These are phyloP conservation scores for Colletotrichum cuscutae DNA, from an alignment of 2,329 filamentous ascomycete genomes.

Conservation along the genomic window DNA sequence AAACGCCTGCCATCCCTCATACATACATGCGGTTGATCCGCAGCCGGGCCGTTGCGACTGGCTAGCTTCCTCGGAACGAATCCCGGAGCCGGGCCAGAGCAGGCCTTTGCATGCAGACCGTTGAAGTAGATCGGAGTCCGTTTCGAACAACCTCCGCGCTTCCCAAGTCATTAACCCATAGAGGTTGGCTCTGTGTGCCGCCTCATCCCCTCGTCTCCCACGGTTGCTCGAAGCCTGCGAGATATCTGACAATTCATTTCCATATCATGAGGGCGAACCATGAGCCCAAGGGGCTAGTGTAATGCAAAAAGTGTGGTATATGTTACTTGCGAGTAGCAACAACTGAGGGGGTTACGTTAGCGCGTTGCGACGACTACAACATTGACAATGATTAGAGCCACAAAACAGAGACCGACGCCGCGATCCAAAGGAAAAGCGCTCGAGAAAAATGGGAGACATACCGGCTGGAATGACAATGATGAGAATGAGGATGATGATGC, in stretches of 20 bases:
- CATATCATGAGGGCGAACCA: constrained; percentile 33
- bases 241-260: constrained; percentile 32
- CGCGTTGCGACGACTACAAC: constrained; percentile 49
- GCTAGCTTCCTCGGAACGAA: constrained; percentile 10
- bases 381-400: constrained; percentile 17
- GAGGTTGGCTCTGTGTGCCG: constrained; percentile 16
- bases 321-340: constrained; percentile 54
- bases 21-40: constrained; percentile 38
- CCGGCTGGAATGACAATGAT: constrained; percentile 95
- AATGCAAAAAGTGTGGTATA: constrained; percentile 35
- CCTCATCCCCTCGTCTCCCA: constrained; percentile 21
- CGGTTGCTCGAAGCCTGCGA: constrained; percentile 35
- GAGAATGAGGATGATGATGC: constrained; percentile 89
- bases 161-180: constrained; percentile 34
- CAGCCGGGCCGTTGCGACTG: constrained; percentile 30
- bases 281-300: constrained; percentile 38
- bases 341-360: constrained; percentile 47
- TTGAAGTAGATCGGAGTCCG: constrained; percentile 27
- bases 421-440: constrained; percentile 33
- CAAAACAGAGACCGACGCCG: constrained; percentile 3
- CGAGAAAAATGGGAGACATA: constrained; percentile 58
- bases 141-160: constrained; percentile 47
- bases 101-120: constrained; percentile 22
- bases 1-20: constrained; percentile 38
- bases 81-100: constrained; percentile 13